Conservation (phyloP, 176 grass and related monocot genomes). For the Canna indica region DNA sequence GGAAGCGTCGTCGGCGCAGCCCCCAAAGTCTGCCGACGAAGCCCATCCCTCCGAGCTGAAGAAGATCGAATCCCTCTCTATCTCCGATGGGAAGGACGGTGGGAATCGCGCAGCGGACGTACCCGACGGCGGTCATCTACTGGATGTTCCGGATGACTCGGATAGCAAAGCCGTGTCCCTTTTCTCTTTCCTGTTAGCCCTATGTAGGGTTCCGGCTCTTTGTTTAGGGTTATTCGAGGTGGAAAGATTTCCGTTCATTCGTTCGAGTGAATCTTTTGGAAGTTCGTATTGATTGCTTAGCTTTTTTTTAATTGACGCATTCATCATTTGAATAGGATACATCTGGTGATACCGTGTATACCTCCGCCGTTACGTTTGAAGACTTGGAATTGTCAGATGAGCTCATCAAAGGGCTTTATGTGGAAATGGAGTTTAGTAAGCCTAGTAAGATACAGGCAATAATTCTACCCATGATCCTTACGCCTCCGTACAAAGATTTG, state of each 20-base stretch:
- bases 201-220: neutral
- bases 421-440: constrained; percentile 83
- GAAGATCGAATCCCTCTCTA: constrained; percentile 61
- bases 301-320: neutral
- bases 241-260: no score
- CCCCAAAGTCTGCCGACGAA: neutral
- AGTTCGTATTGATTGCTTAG: no score
- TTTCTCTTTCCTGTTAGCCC: neutral
- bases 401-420: constrained; percentile 61
- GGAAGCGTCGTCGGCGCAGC: constrained; percentile 2
- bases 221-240: no score
- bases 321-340: constrained; percentile 38
- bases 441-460: constrained; percentile 81
- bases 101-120: neutral
- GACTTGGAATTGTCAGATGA: constrained; percentile 67
- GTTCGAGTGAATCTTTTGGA: no score
- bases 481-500: constrained; percentile 71
- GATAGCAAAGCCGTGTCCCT: constrained; percentile 62
- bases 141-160: constrained; percentile 75
- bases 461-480: constrained; percentile 90
- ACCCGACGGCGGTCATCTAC: constrained; percentile 15
- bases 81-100: constrained; percentile 38
- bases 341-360: constrained; percentile 72
- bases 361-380: constrained; percentile 72
- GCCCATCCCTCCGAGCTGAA: constrained; percentile 23